A percentile compares a stretch with the other conserved stretches of the same genome.
Evolutionary conservation across 2,329 filamentous ascomycete genomes (phyloP).

Genomic region (Stagonosporopsis cucurbitacearum): DNA sequence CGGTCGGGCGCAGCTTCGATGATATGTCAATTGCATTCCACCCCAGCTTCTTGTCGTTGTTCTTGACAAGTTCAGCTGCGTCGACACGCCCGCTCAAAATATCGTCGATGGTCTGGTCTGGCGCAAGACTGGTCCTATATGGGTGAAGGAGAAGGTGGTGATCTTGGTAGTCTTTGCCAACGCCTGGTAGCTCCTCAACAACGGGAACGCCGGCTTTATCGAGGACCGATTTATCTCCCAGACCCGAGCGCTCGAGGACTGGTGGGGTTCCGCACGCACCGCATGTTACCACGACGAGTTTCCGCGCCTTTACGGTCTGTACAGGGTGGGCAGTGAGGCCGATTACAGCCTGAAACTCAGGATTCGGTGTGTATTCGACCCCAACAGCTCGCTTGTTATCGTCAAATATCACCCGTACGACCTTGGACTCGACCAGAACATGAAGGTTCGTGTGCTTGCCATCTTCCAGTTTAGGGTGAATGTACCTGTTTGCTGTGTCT

Average conservation of each 20-base stretch:
- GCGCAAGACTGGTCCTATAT: conserved; percentile 57
- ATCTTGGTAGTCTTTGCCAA: conserved; percentile 70
- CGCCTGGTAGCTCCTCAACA: conserved; percentile 63
- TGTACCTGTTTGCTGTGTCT: conserved; percentile 63
- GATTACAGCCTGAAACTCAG: conserved; percentile 43
- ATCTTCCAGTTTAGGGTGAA: conserved; percentile 60
- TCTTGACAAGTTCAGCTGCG: conserved; percentile 54
- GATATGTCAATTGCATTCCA: conserved; percentile 66
- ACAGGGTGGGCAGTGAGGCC: conserved; percentile 44
- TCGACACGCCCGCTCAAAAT: conserved; percentile 59
- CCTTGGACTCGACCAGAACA: conserved; percentile 63
- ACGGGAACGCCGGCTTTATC: conserved; percentile 59
- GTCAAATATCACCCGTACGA: conserved; percentile 63
- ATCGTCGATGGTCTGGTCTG: conserved; percentile 61
- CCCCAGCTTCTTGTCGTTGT: conserved; percentile 60
- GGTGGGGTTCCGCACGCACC: conserved; percentile 62
- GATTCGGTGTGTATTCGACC: conserved; percentile 64
- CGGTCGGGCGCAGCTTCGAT: conserved; percentile 63
- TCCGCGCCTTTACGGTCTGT: conserved; percentile 57
- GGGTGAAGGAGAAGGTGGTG: conserved; percentile 63
- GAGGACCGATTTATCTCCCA: conserved; percentile 62
- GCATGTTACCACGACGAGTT: conserved; percentile 60
- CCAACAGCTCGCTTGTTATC: conserved; percentile 62
- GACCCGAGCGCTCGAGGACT: conserved; percentile 67
- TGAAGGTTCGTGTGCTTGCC: conserved; percentile 64